Conservation (phyloP, 1,139 yeast genomes). For the Yamadazyma membranifaciens region DNA sequence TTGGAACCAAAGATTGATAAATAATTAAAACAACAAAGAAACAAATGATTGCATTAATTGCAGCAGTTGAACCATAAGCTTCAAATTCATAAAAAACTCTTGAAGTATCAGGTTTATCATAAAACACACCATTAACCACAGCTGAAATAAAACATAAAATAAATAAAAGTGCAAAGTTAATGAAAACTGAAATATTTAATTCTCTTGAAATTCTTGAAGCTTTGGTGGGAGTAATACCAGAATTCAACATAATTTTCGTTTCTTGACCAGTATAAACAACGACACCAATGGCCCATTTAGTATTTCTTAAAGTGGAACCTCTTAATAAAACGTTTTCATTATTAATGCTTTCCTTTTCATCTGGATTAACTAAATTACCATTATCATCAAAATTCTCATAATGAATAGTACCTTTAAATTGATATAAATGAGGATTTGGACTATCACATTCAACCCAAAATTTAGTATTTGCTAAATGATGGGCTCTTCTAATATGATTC, state of each 20-base stretch:
- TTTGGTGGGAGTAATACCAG: conserved; percentile 92
- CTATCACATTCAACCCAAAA: conserved; percentile 91
- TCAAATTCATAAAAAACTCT: conserved; percentile 66
- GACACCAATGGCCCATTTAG: conserved; percentile 90
- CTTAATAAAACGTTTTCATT: conserved; percentile 80
- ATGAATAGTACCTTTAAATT: conserved; percentile 82
- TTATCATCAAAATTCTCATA: conserved; percentile 49
- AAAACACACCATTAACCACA: conserved; percentile 76
- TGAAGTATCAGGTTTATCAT: conserved; percentile 51
- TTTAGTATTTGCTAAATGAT: conserved; percentile 70
- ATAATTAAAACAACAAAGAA: conserved; percentile 89
- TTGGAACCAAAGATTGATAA: conserved; percentile 90
- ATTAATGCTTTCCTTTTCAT: conserved; percentile 69
- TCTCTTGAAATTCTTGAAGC: conserved; percentile 79
- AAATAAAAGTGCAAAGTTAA: conserved; percentile 75
- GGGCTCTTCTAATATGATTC: conserved; percentile 54
- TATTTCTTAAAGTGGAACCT: conserved; percentile 90
- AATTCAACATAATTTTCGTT: conserved; percentile 87
- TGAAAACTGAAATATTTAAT: conserved; percentile 74
- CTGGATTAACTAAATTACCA: conserved; percentile 36
- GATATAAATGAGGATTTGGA: conserved; percentile 79
- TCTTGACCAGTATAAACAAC: conserved; percentile 90
- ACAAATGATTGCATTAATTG: conserved; percentile 77
- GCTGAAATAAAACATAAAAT: conserved; percentile 81
- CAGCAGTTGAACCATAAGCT: conserved; percentile 52